These are phyloP conservation scores for Cercospora beticola DNA, from an alignment of 2,329 filamentous ascomycete genomes.

Conservation along the genomic window DNA sequence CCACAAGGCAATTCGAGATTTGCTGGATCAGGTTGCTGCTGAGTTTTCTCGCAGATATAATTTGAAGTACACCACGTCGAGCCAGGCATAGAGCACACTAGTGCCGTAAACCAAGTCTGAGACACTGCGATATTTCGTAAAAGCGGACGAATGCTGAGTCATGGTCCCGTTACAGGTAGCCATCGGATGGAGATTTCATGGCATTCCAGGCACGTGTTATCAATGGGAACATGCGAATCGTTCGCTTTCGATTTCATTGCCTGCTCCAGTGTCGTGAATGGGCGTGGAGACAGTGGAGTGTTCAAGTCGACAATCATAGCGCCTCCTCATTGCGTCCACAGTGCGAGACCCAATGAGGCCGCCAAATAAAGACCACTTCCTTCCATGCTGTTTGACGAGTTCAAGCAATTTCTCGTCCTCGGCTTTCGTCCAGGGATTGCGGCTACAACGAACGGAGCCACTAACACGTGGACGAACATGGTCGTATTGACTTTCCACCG, in stretches of 20 bases:
- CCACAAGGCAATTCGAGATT: not conserved
- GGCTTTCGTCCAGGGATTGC: not conserved
- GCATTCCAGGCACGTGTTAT: not conserved
- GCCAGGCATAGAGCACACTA: not conserved
- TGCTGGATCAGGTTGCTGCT: not conserved
- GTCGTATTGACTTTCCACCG: not conserved
- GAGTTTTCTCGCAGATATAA: slow-evolving; percentile 10
- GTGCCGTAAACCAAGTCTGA: not conserved
- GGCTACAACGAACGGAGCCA: not conserved
- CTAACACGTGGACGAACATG: not conserved
- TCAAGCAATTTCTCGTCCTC: not conserved
- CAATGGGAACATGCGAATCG: no score
- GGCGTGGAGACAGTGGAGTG: no score
- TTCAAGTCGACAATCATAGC: not conserved
- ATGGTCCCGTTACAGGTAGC: not conserved
- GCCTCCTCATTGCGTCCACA: not conserved
- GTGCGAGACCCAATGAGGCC: not conserved
- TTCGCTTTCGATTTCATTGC: no score
- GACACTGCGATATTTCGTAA: not conserved
- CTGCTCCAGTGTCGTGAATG: no score
- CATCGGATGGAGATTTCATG: not conserved
- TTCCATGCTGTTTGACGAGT: not conserved
- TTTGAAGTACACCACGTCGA: slow-evolving; percentile 1
- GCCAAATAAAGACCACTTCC: not conserved
- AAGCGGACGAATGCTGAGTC: not conserved